phyloP scores from a whole-genome alignment of 2,329 filamentous ascomycete species.

The Leptosphaerulina australis region DNA sequence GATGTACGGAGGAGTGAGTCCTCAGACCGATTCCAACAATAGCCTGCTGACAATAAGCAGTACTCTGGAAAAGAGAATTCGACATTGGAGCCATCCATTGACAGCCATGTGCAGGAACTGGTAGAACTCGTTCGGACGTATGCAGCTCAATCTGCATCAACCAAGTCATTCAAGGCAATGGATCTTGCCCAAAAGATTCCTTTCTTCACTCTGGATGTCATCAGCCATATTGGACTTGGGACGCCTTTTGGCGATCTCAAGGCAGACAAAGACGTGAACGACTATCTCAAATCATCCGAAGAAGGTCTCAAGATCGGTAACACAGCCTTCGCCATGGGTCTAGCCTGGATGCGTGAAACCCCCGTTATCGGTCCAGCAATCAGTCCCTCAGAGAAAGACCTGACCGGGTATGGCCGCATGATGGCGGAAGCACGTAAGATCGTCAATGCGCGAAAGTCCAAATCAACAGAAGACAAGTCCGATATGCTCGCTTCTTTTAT shows the following conservation, averaged over 20 bases:
- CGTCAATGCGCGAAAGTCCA: conserved; percentile 52
- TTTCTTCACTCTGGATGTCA: conserved; percentile 62
- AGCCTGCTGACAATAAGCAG: conserved; percentile 31
- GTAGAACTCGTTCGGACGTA: conserved; percentile 60
- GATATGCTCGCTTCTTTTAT: conserved; percentile 64
- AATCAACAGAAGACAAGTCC: conserved; percentile 49
- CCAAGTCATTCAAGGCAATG: conserved; percentile 45
- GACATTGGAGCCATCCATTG: conserved; percentile 57
- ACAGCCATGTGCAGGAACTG: conserved; percentile 55
- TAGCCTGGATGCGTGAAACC: conserved; percentile 31
- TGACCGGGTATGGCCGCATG: conserved; percentile 39
- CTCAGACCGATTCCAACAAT: not conserved
- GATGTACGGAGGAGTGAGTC: conserved; percentile 56
- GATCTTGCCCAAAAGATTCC: conserved; percentile 58
- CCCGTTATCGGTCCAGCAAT: conserved; percentile 37
- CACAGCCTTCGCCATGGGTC: conserved; percentile 36
- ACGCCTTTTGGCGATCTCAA: conserved; percentile 59
- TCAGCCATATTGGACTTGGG: conserved; percentile 61
- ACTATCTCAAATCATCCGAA: conserved; percentile 54
- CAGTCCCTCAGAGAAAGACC: conserved; percentile 47
- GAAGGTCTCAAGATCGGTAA: conserved; percentile 42
- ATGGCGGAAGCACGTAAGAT: conserved; percentile 41
- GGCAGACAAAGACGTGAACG: conserved; percentile 57
- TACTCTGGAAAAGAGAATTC: conserved; percentile 64
- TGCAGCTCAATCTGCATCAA: conserved; percentile 26